Evolutionary conservation across 2,329 filamentous ascomycete genomes (phyloP), one percentile per base, ranked within the genome.

Genomic region (Fusarium xyrophilum): DNA sequence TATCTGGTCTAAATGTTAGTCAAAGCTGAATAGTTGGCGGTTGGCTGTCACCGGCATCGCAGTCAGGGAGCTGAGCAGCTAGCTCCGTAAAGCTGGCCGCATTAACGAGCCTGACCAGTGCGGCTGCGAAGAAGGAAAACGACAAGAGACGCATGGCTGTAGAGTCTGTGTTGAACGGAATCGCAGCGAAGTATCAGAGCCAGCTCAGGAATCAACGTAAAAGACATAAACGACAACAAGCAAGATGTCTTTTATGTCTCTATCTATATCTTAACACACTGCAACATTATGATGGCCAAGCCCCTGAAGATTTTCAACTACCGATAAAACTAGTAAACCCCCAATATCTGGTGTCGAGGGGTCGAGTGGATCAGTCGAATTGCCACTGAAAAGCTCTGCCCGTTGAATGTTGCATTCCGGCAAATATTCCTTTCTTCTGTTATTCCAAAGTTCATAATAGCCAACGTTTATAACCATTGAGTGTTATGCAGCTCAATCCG

Each of bases 41-140:
- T 27, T 11, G n/a, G 17, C 21, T 28, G 5, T 27, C 4, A 52
- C 65, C 55, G 47, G 65, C 65, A 56, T 51, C 57, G 27, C 67
- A 69, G 13, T 25, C 50, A 14, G 66, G 62, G 39, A 69, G 40
- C 27, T 69, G 50, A 35, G 57, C 30, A 19, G 57, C 66, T 14
- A 69, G 27, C 27, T 67, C 67, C 17, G 67, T 52, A 32, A 69
- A 63, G 21, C 32, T 30, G n/a, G 66, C 57, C n/a, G 65, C 67
- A 33, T 52, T 65, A 12, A 25, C 57, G n/a, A 69, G 43, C 15
- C 57, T 23, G n/a, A 32, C 32, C 21, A 69, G 36, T 7, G 42
- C 35, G 15, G n/a, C 44, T 5, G 28, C 10, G 19, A 69, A 19
- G 35, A 67, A 23, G 19, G 61, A 63, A 44, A 67, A 21, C 0